These are phyloP conservation scores for Phytophthora pini DNA, from an alignment of 352 stramenopile genomes.

Conservation along the genomic window DNA sequence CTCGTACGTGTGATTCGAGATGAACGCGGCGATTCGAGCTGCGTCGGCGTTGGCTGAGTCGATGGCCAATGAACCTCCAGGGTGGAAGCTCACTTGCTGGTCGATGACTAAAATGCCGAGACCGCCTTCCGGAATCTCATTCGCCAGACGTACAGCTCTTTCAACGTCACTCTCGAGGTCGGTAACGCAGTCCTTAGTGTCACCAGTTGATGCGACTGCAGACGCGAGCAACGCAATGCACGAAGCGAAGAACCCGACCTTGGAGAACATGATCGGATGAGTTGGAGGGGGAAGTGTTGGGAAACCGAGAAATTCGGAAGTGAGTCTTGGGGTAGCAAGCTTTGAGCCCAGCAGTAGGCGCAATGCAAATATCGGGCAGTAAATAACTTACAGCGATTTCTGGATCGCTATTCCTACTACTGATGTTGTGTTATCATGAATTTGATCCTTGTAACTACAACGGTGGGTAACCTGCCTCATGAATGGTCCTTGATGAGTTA, in stretches of 20 bases:
- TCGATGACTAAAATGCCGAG: constrained; percentile 92
- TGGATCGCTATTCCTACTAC: too few species aligned
- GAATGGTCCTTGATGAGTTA: not conserved
- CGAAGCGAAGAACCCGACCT: constrained; percentile 18
- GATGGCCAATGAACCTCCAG: constrained; percentile 93
- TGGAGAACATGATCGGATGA: constrained; percentile 16
- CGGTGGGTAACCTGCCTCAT: not conserved
- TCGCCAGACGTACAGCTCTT: constrained; percentile 36
- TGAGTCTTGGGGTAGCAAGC: constrained; percentile 14
- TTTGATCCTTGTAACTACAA: too few species aligned
- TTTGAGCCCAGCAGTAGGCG: too few species aligned
- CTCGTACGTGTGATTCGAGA: constrained; percentile 59
- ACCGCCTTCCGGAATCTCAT: constrained; percentile 42
- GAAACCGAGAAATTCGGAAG: constrained; percentile 6
- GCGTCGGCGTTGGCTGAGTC: constrained; percentile 88
- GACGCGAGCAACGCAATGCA: constrained; percentile 14
- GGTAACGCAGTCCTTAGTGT: constrained; percentile 14
- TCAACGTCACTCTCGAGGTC: constrained; percentile 25
- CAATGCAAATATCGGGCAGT: too few species aligned
- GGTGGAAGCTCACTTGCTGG: constrained; percentile 95
- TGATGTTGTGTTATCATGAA: too few species aligned
- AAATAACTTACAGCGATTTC: too few species aligned
- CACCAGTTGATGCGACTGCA: not conserved
- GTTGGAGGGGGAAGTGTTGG: not conserved
- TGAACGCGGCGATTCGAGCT: constrained; percentile 85